Evolutionary conservation across 345 rosid species (phyloP).

Genomic region (Euclidium syriacum): DNA sequence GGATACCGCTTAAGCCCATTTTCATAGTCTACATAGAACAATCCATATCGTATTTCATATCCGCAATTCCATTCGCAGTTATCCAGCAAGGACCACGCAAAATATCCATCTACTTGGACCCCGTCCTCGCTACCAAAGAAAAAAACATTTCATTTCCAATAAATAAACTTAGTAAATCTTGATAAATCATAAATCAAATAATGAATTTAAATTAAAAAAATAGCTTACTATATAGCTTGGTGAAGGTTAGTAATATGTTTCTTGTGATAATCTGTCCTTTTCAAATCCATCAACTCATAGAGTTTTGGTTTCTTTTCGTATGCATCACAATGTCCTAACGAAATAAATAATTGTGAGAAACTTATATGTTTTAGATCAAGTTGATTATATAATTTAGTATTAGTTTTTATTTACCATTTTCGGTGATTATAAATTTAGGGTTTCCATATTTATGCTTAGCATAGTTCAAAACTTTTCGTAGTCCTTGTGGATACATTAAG

Average conservation of each 20-base stretch:
- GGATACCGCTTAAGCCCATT: conserved; percentile 45
- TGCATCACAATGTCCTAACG: conserved; percentile 23
- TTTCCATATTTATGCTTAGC: conserved; percentile 32
- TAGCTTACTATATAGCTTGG: conserved; percentile 20
- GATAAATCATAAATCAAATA: neutral
- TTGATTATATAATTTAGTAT: neutral
- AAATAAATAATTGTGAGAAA: neutral
- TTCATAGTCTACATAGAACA: conserved; percentile 44
- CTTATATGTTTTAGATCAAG: neutral
- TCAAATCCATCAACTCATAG: conserved; percentile 21
- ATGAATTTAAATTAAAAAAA: neutral
- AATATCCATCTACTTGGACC: conserved; percentile 46
- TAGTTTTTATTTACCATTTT: conserved; percentile 54
- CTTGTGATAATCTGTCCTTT: conserved; percentile 26
- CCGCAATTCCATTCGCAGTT: conserved; percentile 57
- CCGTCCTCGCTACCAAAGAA: conserved; percentile 31
- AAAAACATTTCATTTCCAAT: neutral
- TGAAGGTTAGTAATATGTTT: conserved; percentile 18
- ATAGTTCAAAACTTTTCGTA: conserved; percentile 29
- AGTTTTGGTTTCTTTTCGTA: conserved; percentile 22
- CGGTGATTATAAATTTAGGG: conserved; percentile 43
- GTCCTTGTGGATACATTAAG: conserved; percentile 37
- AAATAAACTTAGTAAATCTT: neutral
- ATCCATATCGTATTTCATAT: conserved; percentile 43
- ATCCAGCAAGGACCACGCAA: conserved; percentile 52